Base-by-base conservation (phyloP, 2,329 filamentous ascomycete species). In the Colletotrichum costaricense region DNA sequence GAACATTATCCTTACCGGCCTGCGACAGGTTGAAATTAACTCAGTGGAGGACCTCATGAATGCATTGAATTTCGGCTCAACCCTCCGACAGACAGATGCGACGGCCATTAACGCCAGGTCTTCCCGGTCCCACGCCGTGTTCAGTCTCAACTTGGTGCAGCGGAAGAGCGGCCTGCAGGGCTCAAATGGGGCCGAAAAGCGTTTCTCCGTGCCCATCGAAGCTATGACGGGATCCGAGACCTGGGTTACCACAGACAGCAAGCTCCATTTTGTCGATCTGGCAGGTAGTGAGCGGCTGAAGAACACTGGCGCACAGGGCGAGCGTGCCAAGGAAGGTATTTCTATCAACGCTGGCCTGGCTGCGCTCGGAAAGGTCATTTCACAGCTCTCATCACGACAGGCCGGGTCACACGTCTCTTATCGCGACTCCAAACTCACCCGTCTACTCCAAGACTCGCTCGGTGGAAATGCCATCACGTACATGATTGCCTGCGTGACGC, bases 401-500 rank as follows among this genome's bases (percentile, higher is more conserved):
- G 86, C 93, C 57, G 95, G 95, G 60, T 93, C 95, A 5, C 95
- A 98, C 83, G 95, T 99, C 70, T 99, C 97, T 2, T 99, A 99
- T 82, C 94, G 97, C 76, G 97, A 99, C 84, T 98, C 97, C n/a
- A 95, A 95, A 81, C 91, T 99, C 77, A 99, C 97, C 12, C 93
- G 97, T 73, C 88, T 99, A 28, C 90, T 99, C 22, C 97, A 99
- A 86, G 97, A 99, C 83, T 99, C 97, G 0, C 88, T 99, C 5
- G 97, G 97, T 70, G 97, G 97, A 5, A 98, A 97, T 81, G 97
- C 97, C 46, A 97, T 98, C 80, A 99, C 97, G 0, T 99, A 98
- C 85, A 98, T 99, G 97, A 97, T 99, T 84, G 97, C 97, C 9
- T 99, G 97, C 84, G 95, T 99, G 35, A 99, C 96, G 1, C 96